phyloP scores from a whole-genome alignment of 192 early-diverging fungal species.

The Phlyctochytrium bullatum region DNA sequence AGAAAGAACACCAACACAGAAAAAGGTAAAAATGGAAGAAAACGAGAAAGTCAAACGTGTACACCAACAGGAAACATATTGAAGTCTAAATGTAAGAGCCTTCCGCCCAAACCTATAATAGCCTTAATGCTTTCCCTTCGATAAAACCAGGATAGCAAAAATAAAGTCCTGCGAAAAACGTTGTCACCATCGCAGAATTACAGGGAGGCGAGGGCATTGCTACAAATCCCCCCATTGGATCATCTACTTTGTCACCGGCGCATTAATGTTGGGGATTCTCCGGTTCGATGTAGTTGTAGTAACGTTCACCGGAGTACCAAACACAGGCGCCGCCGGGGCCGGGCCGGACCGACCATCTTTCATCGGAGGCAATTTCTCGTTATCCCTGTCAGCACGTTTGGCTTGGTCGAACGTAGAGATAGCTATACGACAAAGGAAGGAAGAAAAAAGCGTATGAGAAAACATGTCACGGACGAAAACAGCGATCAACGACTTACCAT shows the following conservation, averaged over 20 bases:
- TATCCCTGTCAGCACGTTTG: slow-evolving; percentile 83
- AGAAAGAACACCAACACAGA: too few species aligned
- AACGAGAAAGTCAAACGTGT: too few species aligned
- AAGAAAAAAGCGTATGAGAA: not conserved
- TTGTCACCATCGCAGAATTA: too few species aligned
- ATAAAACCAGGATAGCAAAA: too few species aligned
- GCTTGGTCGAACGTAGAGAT: slow-evolving; percentile 93
- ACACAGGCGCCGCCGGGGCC: slow-evolving; percentile 45
- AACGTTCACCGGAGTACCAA: slow-evolving; percentile 25
- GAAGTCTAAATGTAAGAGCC: too few species aligned
- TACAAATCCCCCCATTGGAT: too few species aligned
- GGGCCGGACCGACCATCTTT: slow-evolving; percentile 37
- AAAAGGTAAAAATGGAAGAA: too few species aligned
- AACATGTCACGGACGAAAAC: slow-evolving; percentile 1
- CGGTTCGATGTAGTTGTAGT: not conserved
- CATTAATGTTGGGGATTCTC: slow-evolving; percentile 7
- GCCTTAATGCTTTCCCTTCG: too few species aligned
- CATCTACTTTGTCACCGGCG: not conserved
- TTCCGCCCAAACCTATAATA: too few species aligned
- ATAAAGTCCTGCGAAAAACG: too few species aligned
- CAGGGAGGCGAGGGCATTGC: too few species aligned
- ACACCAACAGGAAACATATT: too few species aligned
- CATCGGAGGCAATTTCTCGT: slow-evolving; percentile 85
- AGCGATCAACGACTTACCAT: slow-evolving; percentile 47
- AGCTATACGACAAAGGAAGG: slow-evolving; percentile 36